Evolutionary conservation across 768 basidiomycete species (phyloP).

Genomic region (Flagelloscypha sp.): DNA sequence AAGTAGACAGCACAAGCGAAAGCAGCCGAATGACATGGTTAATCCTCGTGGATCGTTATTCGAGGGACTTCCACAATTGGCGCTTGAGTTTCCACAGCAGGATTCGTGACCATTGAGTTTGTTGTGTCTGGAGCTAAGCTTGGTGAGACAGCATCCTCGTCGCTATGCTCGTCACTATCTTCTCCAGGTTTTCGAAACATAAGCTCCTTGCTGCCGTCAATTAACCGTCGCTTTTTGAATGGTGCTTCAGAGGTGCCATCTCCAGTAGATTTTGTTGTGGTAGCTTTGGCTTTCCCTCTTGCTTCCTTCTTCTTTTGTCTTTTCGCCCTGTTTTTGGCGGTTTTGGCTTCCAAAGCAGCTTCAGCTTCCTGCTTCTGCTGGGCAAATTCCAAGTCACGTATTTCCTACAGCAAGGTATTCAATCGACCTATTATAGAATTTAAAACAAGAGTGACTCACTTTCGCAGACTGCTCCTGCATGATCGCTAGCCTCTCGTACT

Average conservation of each 20-base stretch:
- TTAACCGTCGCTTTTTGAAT: conserved; percentile 73
- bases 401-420: conserved; percentile 43
- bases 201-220: conserved; percentile 71
- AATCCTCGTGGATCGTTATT: conserved; percentile 38
- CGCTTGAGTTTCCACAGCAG: background rate
- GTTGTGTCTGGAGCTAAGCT: background rate
- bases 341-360: conserved; percentile 73
- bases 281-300: conserved; percentile 41
- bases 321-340: conserved; percentile 91
- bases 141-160: conserved; percentile 6
- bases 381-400: conserved; percentile 65
- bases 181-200: conserved; percentile 48
- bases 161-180: conserved; percentile 33
- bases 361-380: conserved; percentile 63
- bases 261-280: conserved; percentile 17
- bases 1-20: no score
- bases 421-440: background rate
- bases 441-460: conserved; percentile 34
- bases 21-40: no score
- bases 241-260: conserved; percentile 29
- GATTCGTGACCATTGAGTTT: background rate
- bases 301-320: conserved; percentile 89
- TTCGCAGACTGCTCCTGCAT: conserved; percentile 78
- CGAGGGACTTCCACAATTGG: conserved; percentile 21
- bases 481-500: conserved; percentile 89